Conservation (phyloP, 2,329 filamentous ascomycete genomes). For the Amylocarpus encephaloides region DNA sequence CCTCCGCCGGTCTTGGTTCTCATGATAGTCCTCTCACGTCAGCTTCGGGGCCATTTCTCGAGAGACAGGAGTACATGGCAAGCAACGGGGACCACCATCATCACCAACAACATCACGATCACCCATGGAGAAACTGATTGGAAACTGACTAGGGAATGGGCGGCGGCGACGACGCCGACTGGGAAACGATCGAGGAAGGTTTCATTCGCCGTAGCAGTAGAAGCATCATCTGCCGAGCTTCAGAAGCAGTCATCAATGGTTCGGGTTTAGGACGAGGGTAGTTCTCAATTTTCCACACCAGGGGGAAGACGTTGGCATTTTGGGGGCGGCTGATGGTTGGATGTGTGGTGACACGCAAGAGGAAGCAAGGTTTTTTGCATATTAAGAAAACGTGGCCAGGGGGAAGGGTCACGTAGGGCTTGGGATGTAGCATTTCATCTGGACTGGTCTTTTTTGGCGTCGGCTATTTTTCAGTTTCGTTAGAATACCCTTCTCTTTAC, state of each 20-base stretch:
- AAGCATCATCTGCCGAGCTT: slow-evolving; percentile 2
- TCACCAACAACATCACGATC: slow-evolving; percentile 5
- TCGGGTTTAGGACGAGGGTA: background rate
- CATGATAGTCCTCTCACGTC: slow-evolving; percentile 23
- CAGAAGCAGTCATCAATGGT: slow-evolving; percentile 3
- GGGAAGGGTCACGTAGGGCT: background rate
- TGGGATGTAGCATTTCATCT: background rate
- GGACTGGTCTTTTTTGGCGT: too few relatives aligned
- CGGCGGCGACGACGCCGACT: background rate
- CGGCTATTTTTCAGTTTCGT: background rate
- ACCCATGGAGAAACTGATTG: slow-evolving; percentile 14
- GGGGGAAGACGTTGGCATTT: background rate
- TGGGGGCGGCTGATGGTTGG: slow-evolving; percentile 1
- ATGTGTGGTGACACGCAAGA: too few relatives aligned
- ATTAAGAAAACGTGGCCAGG: background rate
- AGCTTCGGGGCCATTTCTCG: slow-evolving; percentile 19
- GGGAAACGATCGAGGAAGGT: background rate
- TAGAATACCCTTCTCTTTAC: slow-evolving; percentile 6
- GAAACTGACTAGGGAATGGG: background rate
- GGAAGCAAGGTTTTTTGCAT: too few relatives aligned
- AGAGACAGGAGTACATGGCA: slow-evolving; percentile 21
- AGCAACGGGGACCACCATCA: slow-evolving; percentile 8
- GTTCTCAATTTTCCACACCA: background rate
- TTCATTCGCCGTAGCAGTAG: background rate
- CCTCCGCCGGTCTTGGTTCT: slow-evolving; percentile 16